Evolutionary conservation across 2,329 filamentous ascomycete genomes (phyloP).

Genomic region (Botrytis fabae): DNA sequence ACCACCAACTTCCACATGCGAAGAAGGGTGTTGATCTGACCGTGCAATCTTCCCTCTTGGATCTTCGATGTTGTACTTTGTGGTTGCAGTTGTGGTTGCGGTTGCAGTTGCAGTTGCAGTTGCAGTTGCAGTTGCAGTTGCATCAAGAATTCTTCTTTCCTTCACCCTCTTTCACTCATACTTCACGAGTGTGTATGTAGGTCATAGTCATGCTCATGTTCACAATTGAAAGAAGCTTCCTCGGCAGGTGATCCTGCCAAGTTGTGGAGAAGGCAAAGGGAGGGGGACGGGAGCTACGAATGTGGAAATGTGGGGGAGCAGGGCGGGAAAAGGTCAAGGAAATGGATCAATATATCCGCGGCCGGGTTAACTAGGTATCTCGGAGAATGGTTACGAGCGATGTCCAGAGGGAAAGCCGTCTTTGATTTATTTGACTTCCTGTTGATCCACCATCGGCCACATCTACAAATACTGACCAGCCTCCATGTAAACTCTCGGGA

Average conservation of each 20-base stretch:
- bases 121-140: background rate
- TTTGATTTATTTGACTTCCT: background rate
- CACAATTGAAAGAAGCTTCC: constrained; percentile 6
- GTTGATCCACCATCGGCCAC: background rate
- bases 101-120: background rate
- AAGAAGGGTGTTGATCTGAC: background rate
- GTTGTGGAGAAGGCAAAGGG: background rate
- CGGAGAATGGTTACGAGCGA: constrained; percentile 1
- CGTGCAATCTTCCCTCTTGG: background rate
- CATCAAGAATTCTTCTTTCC: background rate
- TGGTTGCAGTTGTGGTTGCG: background rate
- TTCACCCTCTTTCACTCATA: background rate
- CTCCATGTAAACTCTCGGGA: constrained; percentile 23
- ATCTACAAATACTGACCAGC: background rate
- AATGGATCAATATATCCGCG: constrained; percentile 19
- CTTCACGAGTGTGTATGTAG: background rate
- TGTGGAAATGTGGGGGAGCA: constrained; percentile 21
- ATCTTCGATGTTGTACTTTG: background rate
- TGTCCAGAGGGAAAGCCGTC: background rate
- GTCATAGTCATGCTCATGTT: background rate
- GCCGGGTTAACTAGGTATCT: background rate
- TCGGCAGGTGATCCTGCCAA: constrained; percentile 12
- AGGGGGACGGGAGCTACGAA: constrained; percentile 8
- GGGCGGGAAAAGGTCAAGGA: background rate
- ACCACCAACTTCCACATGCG: background rate